Base-by-base conservation (phyloP, 2,329 filamentous ascomycete species). In the Zasmidium cellare region DNA sequence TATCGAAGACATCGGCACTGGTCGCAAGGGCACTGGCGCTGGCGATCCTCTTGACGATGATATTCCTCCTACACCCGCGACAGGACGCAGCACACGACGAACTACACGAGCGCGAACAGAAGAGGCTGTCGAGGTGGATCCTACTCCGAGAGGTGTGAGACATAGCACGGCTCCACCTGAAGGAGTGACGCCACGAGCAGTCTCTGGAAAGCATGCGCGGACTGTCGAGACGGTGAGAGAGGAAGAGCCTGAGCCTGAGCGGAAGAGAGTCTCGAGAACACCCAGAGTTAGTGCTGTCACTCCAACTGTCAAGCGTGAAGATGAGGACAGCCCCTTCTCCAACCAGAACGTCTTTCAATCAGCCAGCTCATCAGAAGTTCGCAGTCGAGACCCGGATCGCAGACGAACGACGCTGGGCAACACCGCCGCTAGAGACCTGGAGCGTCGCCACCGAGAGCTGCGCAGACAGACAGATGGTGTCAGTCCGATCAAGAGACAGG, bases 321-420 rank as follows among this genome's bases (percentile, higher is more conserved):
- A 65, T 6, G 67, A 65, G 11, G 82, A 83, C 31, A 88, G 82
- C 67, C 87, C 89, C 28, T 97, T 97, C 74, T 91, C 89, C 1
- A 84, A 87, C 65, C 91, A 97, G 54, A 97, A 97, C 69, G 92
- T 93, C 0, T 97, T 97, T 71, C 93, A 97, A 73, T 63, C 56
- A 22, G 67, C 66, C 23, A 68, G 67, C 16, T 60, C 66, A 53
- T 66, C 68, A 25, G 63, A 69, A 48, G 61, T 66, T n/a, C 49
- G 65, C 45, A 46, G 60, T 46, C 54, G 51, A 9, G 91, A 44
- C 89, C 87, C 73, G 88, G 57, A 75, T 67, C 68, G 83, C 74
- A 74, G 82, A 65, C 75, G 84, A 48, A 82, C 79, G 58, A 87
- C 83, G 9, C 68, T 77, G 55, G 75, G 75, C n/a, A 63, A 63